A percentile compares a stretch with the other conserved stretches of the same genome.
These are phyloP conservation scores for Chrysophaeum taylorii DNA, from an alignment of 352 stramenopile genomes.

Conservation along the genomic window DNA sequence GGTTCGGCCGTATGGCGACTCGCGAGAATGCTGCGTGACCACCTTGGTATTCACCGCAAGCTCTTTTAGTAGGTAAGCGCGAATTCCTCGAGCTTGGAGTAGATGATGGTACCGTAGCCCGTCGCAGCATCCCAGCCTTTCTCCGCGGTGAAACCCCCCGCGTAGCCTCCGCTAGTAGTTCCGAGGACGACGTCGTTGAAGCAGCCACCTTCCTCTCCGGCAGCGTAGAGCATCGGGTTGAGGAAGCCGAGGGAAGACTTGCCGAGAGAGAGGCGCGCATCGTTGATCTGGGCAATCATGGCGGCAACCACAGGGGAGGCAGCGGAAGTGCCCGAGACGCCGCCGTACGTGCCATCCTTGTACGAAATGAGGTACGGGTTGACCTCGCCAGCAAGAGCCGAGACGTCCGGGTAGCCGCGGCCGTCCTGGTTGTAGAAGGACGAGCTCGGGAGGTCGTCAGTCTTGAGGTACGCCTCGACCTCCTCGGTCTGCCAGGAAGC, in stretches of 20 bases:
- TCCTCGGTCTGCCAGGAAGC: too few relatives aligned
- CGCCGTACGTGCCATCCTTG: neutral
- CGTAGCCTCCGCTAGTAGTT: constrained; percentile 56
- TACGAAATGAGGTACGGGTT: constrained; percentile 31
- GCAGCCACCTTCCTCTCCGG: neutral
- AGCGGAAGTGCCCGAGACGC: constrained; percentile 62
- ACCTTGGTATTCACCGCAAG: too few relatives aligned
- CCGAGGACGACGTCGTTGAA: constrained; percentile 65
- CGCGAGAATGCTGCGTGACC: too few relatives aligned
- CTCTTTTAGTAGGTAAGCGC: too few relatives aligned
- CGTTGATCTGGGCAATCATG: constrained; percentile 75
- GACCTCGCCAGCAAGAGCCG: constrained; percentile 53
- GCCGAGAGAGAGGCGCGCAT: constrained; percentile 45
- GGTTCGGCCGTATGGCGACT: too few relatives aligned
- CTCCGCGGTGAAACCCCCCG: constrained; percentile 59
- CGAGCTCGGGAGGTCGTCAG: too few relatives aligned
- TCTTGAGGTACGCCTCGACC: constrained; percentile 61
- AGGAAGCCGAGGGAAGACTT: constrained; percentile 69
- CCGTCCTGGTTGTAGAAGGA: constrained; percentile 70
- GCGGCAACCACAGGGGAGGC: constrained; percentile 65
- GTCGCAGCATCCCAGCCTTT: constrained; percentile 72
- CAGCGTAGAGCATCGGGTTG: constrained; percentile 59
- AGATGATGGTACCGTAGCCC: constrained; percentile 66
- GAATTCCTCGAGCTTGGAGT: neutral
- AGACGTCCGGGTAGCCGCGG: constrained; percentile 72